These are phyloP conservation scores for Aureobasidium sp. DNA, from an alignment of 2,329 filamentous ascomycete species.

Conservation along the genomic window DNA sequence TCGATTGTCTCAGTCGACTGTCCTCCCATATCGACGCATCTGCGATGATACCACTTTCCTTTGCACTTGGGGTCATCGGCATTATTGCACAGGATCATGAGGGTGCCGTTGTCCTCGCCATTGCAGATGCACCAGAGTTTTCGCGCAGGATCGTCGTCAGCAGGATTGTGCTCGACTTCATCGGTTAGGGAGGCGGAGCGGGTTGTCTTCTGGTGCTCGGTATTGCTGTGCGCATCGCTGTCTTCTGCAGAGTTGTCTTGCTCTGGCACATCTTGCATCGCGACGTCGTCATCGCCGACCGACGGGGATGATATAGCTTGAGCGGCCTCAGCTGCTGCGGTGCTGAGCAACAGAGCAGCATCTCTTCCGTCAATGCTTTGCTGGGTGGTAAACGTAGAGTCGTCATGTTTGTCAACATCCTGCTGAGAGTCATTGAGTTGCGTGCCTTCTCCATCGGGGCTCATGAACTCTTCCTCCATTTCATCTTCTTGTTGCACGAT, in stretches of 20 bases:
- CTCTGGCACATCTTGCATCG: neutral
- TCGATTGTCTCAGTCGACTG: neutral
- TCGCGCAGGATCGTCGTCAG: neutral
- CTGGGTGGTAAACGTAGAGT: neutral
- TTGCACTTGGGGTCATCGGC: neutral
- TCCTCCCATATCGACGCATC: neutral
- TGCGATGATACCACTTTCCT: neutral
- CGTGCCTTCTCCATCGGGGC: neutral
- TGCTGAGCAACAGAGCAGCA: neutral
- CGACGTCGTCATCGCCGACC: neutral
- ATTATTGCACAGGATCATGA: neutral
- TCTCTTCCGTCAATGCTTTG: neutral
- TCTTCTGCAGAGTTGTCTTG: neutral
- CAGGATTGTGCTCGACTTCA: neutral
- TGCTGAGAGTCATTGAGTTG: neutral
- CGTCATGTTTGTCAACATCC: neutral
- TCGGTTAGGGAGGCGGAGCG: neutral
- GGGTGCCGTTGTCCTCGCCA: neutral
- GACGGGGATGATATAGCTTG: neutral
- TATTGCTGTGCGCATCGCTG: neutral
- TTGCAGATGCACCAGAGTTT: neutral
- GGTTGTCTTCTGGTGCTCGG: neutral
- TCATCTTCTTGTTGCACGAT: neutral
- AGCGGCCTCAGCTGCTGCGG: neutral
- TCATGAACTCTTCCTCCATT: neutral